Evolutionary conservation across 2,329 filamentous ascomycete genomes (phyloP), one percentile per base, ranked within the genome.

Genomic region (Xylariaceae sp.): DNA sequence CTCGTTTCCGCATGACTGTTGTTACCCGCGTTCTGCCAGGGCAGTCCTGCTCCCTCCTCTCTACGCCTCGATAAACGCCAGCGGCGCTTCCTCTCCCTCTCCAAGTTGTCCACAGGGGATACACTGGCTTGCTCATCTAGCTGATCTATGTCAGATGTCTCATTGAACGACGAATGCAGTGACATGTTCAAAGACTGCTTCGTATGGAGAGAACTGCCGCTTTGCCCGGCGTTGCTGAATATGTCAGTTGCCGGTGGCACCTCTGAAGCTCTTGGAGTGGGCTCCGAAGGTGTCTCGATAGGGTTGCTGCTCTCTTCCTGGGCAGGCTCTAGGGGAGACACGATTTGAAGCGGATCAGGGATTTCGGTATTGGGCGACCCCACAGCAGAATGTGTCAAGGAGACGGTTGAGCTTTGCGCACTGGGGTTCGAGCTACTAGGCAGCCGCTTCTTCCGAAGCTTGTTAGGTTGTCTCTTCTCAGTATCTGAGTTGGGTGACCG

Each of bases 321-420:
- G 16, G 26, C 46, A 13, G 49, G 43, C 35, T 55, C 55, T 7
- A 50, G 34, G 35, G 36, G 17, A 9, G 38, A 11, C 16, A 42
- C 48, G 16, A 44, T 52, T 15, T 77, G 73, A 44, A 73, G 52
- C 1, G 71, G 70, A 43, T 76, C 72, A 2, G 60, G 38, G 3
- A 56, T 44, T 47, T 78, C 74, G 15, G 58, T 44, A 23, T 55
- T 61, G 2, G 75, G 73, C 5, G 74, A 75, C 2, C 62, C 60
- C 8, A 64, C 57, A 30, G 65, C 60, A 9, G 68, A 70, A 27
- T 69, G 63, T 5, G 67, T 60, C 12, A 94, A 68, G 6, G 89
- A 96, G 12, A 85, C 78, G 5, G 78, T 84, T 12, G 92, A 97
- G 57, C 89, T 96, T 48, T 95, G 88, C 0, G 90, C 89, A 58